Percentiles rank a stretch among this genome's conserved stretches.
Conservation (phyloP, 176 grass and related monocot genomes). For the Triticum urartu region DNA sequence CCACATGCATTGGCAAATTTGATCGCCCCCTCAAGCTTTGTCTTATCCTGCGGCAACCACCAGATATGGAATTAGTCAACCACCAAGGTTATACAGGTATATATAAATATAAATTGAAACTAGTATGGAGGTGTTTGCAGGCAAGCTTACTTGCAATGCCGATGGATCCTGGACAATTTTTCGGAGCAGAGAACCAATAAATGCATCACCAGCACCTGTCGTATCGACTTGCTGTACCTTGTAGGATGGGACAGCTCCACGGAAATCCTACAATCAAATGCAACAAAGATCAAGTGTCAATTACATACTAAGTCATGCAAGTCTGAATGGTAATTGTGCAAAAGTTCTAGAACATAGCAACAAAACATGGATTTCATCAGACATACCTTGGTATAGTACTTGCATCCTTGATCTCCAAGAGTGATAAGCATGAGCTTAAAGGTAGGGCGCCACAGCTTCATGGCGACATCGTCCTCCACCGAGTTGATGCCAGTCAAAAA, state of each 20-base stretch:
- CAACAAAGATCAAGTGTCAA: neutral
- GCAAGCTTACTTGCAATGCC: conserved; percentile 59
- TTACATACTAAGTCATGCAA: neutral
- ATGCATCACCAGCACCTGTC: conserved; percentile 91
- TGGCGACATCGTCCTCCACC: conserved; percentile 67
- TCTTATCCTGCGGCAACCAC: conserved; percentile 60
- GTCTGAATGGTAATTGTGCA: neutral
- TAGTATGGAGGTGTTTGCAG: neutral
- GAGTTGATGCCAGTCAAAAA: conserved; percentile 79
- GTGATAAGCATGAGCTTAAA: conserved; percentile 86
- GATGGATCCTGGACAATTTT: conserved; percentile 72
- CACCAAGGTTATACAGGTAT: neutral
- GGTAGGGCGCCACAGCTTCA: conserved; percentile 78
- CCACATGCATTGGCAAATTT: conserved; percentile 82
- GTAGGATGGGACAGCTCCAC: conserved; percentile 55
- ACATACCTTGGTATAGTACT: conserved; percentile 89
- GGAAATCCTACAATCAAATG: conserved; percentile 68
- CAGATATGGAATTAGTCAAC: neutral
- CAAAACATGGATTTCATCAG: neutral
- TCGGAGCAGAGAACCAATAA: conserved; percentile 68
- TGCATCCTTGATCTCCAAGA: conserved; percentile 88
- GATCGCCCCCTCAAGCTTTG: conserved; percentile 56
- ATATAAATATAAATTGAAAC: neutral
- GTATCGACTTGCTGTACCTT: conserved; percentile 82
- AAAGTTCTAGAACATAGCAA: neutral